Base-by-base conservation (phyloP, 2,329 filamentous ascomycete genomes). In the Leptographium wingfieldii region DNA sequence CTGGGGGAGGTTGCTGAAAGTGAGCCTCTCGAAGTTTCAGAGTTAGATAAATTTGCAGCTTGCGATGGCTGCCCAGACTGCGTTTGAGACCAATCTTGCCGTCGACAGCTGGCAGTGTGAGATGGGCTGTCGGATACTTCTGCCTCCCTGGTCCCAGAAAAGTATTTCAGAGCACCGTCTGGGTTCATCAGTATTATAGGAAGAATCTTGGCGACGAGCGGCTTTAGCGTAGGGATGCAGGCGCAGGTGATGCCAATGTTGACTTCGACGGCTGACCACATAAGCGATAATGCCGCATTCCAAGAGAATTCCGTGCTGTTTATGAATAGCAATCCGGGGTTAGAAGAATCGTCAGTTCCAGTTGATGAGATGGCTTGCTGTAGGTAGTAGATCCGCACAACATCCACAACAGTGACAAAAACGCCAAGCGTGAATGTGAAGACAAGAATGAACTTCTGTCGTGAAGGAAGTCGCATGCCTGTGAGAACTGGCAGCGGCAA, bases 241-340 rank as follows among this genome's bases (percentile, higher is more conserved):
- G 88, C 92, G 68, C 90, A 95, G 64, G 91, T 86, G 66, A 96
- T 91, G 22, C 90, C 92, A 1, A 95, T 78, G 65, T 95, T 94
- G 68, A 96, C 90, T 71, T 96, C 92, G 59, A 96, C 84, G 14
- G 87, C 88, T 19, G 88, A 92, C 92, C 92, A 97, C 88, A 96
- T 92, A 68, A 95, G 86, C 0, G 90, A 89, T 5, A 91, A 74
- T 0, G 89, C 90, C 0, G 89, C 88, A 68, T 92, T 91, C 85
- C 83, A 89, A 59, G 80, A 74, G 66, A 84, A 84, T 61, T 83
- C 75, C 2, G 71, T 67, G 52, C 77, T 77, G 52, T 75, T 75
- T 9, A 51, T 27, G 10, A 27, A 16, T 2, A 27, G 80, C 81
- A 58, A 84, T 83, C 7, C 74, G 72, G 12, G 70, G 59, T 76